Evolutionary conservation across 345 rosid genomes (phyloP).

Genomic region (Acer negundo): DNA sequence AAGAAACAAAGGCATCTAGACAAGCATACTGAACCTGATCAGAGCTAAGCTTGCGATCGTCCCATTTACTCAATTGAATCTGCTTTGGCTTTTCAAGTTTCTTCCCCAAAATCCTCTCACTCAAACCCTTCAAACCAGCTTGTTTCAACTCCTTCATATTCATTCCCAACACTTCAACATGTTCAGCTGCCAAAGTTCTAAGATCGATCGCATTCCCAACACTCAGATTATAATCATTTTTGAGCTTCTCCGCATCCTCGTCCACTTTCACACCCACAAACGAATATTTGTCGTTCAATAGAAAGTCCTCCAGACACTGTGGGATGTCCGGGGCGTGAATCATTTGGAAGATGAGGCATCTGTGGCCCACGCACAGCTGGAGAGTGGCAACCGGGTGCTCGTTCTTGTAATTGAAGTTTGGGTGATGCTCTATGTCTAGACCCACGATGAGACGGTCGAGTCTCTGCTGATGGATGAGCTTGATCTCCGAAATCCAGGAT

Average conservation of each 20-base stretch:
- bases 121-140: constrained; percentile 37
- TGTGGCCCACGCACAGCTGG: constrained; percentile 39
- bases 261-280: constrained; percentile 45
- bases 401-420: constrained; percentile 25
- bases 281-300: constrained; percentile 8
- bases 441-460: constrained; percentile 34
- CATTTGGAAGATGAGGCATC: constrained; percentile 47
- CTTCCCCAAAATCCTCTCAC: constrained; percentile 33
- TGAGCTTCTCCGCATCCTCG: constrained; percentile 39
- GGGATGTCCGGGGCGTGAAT: constrained; percentile 36
- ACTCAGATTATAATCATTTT: constrained; percentile 27
- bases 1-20: constrained; percentile 43
- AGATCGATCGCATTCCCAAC: constrained; percentile 37
- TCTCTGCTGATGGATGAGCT: neutral
- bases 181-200: constrained; percentile 31
- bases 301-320: constrained; percentile 29
- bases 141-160: constrained; percentile 25
- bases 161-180: neutral
- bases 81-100: constrained; percentile 35
- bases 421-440: constrained; percentile 53
- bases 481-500: constrained; percentile 32
- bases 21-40: constrained; percentile 53
- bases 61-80: constrained; percentile 44
- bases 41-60: constrained; percentile 28
- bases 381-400: constrained; percentile 40